A percentile compares a stretch with the other conserved stretches of the same genome.
phyloP scores from a whole-genome alignment of 179 eudicot genomes.

The Nepenthes alata region DNA sequence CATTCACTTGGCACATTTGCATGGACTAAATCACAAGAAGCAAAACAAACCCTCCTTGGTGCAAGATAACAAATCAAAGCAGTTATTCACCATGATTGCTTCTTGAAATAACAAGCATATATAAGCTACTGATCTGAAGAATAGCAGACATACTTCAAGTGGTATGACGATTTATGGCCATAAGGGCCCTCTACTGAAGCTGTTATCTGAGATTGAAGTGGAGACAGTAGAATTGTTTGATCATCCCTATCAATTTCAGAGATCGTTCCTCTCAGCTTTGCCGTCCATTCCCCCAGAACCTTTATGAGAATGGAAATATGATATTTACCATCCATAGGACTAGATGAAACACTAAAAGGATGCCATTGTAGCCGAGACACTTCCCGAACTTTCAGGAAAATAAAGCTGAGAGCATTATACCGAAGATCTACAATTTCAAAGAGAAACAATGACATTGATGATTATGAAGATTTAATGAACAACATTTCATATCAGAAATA shows the following conservation, averaged over 20 bases:
- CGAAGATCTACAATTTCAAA: slow-evolving; percentile 45
- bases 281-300: slow-evolving; percentile 84
- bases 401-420: slow-evolving; percentile 89
- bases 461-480: neutral
- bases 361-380: slow-evolving; percentile 90
- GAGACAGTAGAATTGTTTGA: slow-evolving; percentile 20
- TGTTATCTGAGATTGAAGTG: slow-evolving; percentile 34
- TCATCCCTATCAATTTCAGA: slow-evolving; percentile 21
- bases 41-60: neutral
- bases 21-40: neutral
- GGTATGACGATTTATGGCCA: slow-evolving; percentile 88
- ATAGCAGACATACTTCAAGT: slow-evolving; percentile 40
- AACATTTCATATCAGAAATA: too few species aligned
- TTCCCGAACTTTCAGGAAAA: slow-evolving; percentile 80
- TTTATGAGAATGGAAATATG: slow-evolving; percentile 71
- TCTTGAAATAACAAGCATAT: neutral
- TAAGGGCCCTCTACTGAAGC: slow-evolving; percentile 96
- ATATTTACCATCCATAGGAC: slow-evolving; percentile 71
- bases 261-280: slow-evolving; percentile 37
- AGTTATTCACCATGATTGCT: too few species aligned
- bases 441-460: neutral
- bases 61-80: neutral
- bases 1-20: too few species aligned
- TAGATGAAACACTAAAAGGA: slow-evolving; percentile 92
- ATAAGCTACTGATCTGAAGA: neutral